phyloP scores from a whole-genome alignment of 129 eudicot genomes.

The Artemisia annua region DNA sequence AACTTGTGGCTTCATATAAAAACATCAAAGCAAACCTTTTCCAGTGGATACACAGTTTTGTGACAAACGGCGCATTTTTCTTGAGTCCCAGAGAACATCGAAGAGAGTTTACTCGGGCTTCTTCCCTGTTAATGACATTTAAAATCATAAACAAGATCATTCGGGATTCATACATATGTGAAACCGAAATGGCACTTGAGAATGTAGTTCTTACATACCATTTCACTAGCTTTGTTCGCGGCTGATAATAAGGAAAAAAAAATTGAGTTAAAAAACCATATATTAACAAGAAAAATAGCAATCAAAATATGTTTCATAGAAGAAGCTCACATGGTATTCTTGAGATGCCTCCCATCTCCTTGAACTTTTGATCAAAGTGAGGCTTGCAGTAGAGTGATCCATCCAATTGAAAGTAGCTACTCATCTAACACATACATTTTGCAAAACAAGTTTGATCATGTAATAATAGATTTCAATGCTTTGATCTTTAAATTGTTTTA shows the following conservation, averaged over 20 bases:
- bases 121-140: slow-evolving; percentile 40
- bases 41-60: slow-evolving; percentile 86
- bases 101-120: slow-evolving; percentile 61
- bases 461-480: no score
- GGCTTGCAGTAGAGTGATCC: slow-evolving; percentile 83
- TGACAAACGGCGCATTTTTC: slow-evolving; percentile 79
- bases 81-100: slow-evolving; percentile 85
- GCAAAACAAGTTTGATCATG: no score
- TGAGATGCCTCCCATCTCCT: slow-evolving; percentile 60
- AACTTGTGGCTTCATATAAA: not conserved
- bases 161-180: not conserved
- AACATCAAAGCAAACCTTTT: slow-evolving; percentile 54
- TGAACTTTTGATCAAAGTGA: slow-evolving; percentile 82
- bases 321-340: slow-evolving; percentile 51
- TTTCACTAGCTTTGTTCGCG: slow-evolving; percentile 43
- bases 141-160: not conserved
- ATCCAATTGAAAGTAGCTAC: slow-evolving; percentile 64
- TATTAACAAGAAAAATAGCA: not conserved
- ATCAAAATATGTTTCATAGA: not conserved
- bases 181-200: not conserved
- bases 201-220: slow-evolving; percentile 45
- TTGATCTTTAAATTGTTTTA: not conserved
- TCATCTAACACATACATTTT: slow-evolving; percentile 42
- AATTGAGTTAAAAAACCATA: slow-evolving; percentile 2
- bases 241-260: slow-evolving; percentile 35